These are phyloP conservation scores for Trichoderma sp. DNA, from an alignment of 2,329 filamentous ascomycete species.

Conservation along the genomic window DNA sequence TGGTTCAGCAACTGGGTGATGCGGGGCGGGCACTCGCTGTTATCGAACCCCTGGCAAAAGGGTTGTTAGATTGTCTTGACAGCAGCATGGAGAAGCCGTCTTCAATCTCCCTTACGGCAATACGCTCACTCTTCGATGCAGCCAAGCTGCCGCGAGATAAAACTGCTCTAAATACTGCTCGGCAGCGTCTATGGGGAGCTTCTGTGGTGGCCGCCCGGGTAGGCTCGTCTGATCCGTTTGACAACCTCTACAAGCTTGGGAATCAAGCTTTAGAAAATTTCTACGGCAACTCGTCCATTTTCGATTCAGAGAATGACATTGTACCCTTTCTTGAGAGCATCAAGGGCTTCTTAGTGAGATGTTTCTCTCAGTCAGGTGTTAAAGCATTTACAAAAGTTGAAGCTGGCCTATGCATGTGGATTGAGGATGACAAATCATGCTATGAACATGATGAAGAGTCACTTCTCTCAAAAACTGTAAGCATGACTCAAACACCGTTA, in stretches of 20 bases:
- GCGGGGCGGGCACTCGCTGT: slow-evolving; percentile 65
- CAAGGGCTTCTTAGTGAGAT: slow-evolving; percentile 53
- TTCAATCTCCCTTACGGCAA: slow-evolving; percentile 38
- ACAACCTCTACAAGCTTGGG: slow-evolving; percentile 64
- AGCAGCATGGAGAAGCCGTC: slow-evolving; percentile 24
- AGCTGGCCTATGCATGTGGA: slow-evolving; percentile 61
- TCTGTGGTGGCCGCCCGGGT: slow-evolving; percentile 33
- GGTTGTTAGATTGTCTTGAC: slow-evolving; percentile 44
- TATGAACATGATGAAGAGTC: slow-evolving; percentile 46
- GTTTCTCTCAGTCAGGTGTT: slow-evolving; percentile 52
- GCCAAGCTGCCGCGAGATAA: slow-evolving; percentile 60
- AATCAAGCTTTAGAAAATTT: slow-evolving; percentile 53
- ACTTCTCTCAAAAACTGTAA: slow-evolving; percentile 48
- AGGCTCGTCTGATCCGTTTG: slow-evolving; percentile 64
- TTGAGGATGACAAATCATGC: slow-evolving; percentile 57
- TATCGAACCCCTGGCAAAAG: slow-evolving; percentile 69
- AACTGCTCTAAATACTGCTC: slow-evolving; percentile 65
- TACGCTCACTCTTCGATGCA: slow-evolving; percentile 47
- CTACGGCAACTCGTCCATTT: slow-evolving; percentile 51
- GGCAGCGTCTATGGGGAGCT: slow-evolving; percentile 63
- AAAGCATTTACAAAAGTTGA: slow-evolving; percentile 63
- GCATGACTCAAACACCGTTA: slow-evolving; percentile 27
- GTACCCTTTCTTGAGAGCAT: slow-evolving; percentile 56
- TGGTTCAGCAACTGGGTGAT: slow-evolving; percentile 66
- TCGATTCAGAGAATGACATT: slow-evolving; percentile 42